Percentiles rank a stretch among this genome's conserved stretches.
Evolutionary conservation across 2,329 filamentous ascomycete species (phyloP).

Genomic region (Calonectria ilicicola): DNA sequence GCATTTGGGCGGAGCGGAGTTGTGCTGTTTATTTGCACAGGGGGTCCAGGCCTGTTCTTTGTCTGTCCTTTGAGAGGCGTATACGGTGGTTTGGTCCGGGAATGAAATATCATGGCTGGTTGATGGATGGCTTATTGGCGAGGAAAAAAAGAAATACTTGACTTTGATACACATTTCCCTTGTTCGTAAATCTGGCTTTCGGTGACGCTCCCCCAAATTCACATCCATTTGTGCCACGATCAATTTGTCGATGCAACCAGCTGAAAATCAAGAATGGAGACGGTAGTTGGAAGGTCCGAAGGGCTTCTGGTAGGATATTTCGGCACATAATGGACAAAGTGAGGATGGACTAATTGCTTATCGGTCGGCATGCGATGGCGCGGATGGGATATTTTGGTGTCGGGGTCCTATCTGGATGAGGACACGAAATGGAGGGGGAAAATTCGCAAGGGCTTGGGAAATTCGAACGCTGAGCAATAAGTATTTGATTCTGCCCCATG

Average conservation of each 20-base stretch:
- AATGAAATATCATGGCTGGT: constrained; percentile 31
- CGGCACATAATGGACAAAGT: neutral
- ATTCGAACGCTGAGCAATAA: neutral
- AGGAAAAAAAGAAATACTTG: neutral
- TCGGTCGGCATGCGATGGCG: neutral
- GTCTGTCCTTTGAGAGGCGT: constrained; percentile 38
- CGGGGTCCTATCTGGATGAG: neutral
- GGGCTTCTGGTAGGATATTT: neutral
- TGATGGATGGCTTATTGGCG: constrained; percentile 11
- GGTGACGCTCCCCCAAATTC: neutral
- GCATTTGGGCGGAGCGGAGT: constrained; percentile 45
- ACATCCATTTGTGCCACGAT: neutral
- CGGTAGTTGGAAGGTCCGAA: too few species aligned
- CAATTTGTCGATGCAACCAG: neutral
- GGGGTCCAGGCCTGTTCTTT: constrained; percentile 24
- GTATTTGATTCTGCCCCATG: neutral
- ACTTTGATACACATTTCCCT: neutral
- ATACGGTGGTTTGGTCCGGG: constrained; percentile 38
- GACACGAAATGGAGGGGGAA: neutral
- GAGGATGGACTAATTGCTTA: neutral
- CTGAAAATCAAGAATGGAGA: neutral
- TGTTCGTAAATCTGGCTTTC: neutral
- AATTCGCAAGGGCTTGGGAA: neutral
- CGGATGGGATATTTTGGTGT: neutral
- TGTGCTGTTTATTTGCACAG: constrained; percentile 35